phyloP scores from a whole-genome alignment of 2,329 filamentous ascomycete genomes.

The Geosmithia morbida region DNA sequence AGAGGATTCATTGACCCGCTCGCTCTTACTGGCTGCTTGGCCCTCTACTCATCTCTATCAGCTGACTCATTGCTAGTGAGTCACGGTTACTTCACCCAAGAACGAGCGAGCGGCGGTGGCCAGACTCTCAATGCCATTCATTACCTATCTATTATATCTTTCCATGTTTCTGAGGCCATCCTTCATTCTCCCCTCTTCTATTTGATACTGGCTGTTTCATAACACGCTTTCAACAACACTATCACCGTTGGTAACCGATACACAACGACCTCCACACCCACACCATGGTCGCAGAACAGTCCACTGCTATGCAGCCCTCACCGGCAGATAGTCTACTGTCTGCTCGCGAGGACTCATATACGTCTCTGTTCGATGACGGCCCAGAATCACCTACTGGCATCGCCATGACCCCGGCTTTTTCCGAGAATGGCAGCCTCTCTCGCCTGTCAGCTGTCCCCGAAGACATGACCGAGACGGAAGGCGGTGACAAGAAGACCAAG shows the following conservation, averaged over 20 bases:
- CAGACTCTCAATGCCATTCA: neutral
- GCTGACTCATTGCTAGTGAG: neutral
- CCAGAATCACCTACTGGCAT: conserved; percentile 26
- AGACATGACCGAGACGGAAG: conserved; percentile 3
- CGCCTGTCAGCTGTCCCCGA: conserved; percentile 10
- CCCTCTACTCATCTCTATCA: neutral
- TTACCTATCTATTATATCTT: neutral
- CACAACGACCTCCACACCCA: neutral
- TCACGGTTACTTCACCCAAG: neutral
- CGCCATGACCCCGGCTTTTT: conserved; percentile 32
- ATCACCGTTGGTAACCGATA: neutral
- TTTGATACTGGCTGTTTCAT: neutral
- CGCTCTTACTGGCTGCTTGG: neutral
- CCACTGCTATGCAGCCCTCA: conserved; percentile 37
- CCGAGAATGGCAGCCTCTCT: conserved; percentile 9
- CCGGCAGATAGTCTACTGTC: conserved; percentile 40
- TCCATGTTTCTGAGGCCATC: neutral
- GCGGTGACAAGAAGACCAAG: conserved; percentile 56
- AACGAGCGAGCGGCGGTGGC: neutral
- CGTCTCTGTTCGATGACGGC: conserved; percentile 29
- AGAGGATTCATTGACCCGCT: neutral
- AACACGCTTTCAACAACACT: neutral
- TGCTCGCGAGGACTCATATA: conserved; percentile 30
- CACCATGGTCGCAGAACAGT: neutral
- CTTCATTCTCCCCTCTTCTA: neutral